These are phyloP conservation scores for Diaporthe vexans DNA, from an alignment of 2,329 filamentous ascomycete genomes.

Conservation along the genomic window DNA sequence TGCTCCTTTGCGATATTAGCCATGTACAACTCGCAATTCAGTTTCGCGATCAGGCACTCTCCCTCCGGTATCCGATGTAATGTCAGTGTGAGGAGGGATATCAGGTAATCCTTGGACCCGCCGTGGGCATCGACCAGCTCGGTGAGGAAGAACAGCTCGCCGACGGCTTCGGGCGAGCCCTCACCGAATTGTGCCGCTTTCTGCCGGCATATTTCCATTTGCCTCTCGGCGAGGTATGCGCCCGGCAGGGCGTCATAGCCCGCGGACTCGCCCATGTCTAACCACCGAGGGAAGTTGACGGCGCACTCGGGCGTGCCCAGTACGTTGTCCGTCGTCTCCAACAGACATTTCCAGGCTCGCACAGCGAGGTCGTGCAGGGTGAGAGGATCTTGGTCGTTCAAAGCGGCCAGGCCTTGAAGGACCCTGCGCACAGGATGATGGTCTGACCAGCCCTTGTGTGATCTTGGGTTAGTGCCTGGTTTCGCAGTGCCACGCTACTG, in stretches of 20 bases:
- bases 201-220: slow-evolving; percentile 12
- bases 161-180: neutral
- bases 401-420: neutral
- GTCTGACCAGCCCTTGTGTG: slow-evolving; percentile 17
- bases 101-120: slow-evolving; percentile 3
- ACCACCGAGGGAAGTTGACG: slow-evolving; percentile 28
- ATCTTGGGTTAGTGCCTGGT: neutral
- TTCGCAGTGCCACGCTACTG: neutral
- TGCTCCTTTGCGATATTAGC: slow-evolving; percentile 33
- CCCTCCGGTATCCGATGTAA: slow-evolving; percentile 18
- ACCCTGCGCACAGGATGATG: slow-evolving; percentile 35
- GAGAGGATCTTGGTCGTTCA: slow-evolving; percentile 6
- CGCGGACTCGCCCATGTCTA: slow-evolving; percentile 33
- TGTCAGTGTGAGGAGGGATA: slow-evolving; percentile 23
- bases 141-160: slow-evolving; percentile 34
- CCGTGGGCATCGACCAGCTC: slow-evolving; percentile 32
- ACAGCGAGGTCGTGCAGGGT: slow-evolving; percentile 16
- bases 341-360: slow-evolving; percentile 34
- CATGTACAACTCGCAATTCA: slow-evolving; percentile 33
- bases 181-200: neutral
- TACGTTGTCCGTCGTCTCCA: slow-evolving; percentile 16
- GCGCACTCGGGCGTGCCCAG: slow-evolving; percentile 8
- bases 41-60: neutral
- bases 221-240: slow-evolving; percentile 6
- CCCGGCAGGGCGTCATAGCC: slow-evolving; percentile 35